These are phyloP conservation scores for Delitschia confertaspora DNA, from an alignment of 495 filamentous ascomycete genomes.

Conservation along the genomic window DNA sequence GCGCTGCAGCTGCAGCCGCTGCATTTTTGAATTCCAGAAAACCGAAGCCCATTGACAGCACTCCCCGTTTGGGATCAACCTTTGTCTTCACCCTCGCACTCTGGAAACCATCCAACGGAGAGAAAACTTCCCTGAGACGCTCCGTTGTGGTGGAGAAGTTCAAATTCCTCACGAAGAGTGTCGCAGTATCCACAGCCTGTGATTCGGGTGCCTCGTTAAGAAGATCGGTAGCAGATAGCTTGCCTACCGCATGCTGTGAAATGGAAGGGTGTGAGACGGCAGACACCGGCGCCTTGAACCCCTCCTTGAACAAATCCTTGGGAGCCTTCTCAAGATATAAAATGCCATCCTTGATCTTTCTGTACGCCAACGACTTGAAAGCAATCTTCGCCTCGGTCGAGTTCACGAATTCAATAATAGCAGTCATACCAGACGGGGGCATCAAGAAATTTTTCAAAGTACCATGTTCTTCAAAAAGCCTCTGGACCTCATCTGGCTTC, in stretches of 20 bases:
- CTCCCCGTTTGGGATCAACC: slow-evolving; percentile 70
- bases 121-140: slow-evolving; percentile 63
- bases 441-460: slow-evolving; percentile 69
- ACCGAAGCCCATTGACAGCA: slow-evolving; percentile 72
- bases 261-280: slow-evolving; percentile 23
- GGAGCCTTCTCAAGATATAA: slow-evolving; percentile 92
- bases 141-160: slow-evolving; percentile 81
- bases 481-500: slow-evolving; percentile 54
- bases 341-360: slow-evolving; percentile 81
- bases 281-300: background rate
- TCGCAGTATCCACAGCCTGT: slow-evolving; percentile 54
- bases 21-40: slow-evolving; percentile 83
- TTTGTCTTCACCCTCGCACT: slow-evolving; percentile 75
- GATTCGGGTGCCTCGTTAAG: slow-evolving; percentile 42
- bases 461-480: slow-evolving; percentile 63
- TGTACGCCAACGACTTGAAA: slow-evolving; percentile 75
- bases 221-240: slow-evolving; percentile 49
- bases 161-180: slow-evolving; percentile 86
- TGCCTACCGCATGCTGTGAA: slow-evolving; percentile 18
- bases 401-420: slow-evolving; percentile 77
- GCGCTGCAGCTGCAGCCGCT: slow-evolving; percentile 65
- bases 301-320: slow-evolving; percentile 57
- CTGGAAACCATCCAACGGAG: slow-evolving; percentile 57
- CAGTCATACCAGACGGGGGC: slow-evolving; percentile 86
- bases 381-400: slow-evolving; percentile 70